phyloP scores from a whole-genome alignment of 106 monocot genomes.

The Apostasia ramifera region DNA sequence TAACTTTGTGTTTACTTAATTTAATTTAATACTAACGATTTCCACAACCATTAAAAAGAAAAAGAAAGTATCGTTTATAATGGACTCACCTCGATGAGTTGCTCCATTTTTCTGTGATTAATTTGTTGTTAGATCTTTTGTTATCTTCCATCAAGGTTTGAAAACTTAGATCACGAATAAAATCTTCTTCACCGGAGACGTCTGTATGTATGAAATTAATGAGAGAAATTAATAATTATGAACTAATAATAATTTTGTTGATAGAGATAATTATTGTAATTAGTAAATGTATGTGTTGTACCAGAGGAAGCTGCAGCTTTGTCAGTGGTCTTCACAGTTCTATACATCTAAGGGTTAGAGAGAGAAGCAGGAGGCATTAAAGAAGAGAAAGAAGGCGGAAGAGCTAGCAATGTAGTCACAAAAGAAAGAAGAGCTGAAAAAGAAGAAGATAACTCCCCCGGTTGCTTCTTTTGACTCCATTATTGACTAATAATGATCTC shows the following conservation, averaged over 20 bases:
- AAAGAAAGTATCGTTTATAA: too few species aligned
- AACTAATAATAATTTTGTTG: not conserved
- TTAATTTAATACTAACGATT: too few species aligned
- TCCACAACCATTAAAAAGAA: too few species aligned
- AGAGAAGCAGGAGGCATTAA: conserved; percentile 5
- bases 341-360: conserved; percentile 33
- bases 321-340: conserved; percentile 34
- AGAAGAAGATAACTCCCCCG: conserved; percentile 9
- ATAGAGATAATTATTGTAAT: not conserved
- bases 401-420: not conserved
- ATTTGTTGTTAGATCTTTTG: conserved; percentile 1
- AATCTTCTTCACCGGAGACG: conserved; percentile 59
- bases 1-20: too few species aligned
- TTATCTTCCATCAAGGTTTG: conserved; percentile 25
- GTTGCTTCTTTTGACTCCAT: conserved; percentile 13
- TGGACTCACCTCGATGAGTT: conserved; percentile 41
- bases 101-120: conserved; percentile 29
- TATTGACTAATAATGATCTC: conserved; percentile 56
- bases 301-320: conserved; percentile 42
- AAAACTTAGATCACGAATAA: conserved; percentile 21
- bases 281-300: conserved; percentile 2
- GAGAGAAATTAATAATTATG: not conserved
- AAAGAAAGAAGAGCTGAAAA: conserved; percentile 3
- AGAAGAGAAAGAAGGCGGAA: not conserved
- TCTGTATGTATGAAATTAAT: conserved; percentile 34